Base-by-base conservation (phyloP, 139 green algal genomes). In the Chlamydomonas sp. region DNA sequence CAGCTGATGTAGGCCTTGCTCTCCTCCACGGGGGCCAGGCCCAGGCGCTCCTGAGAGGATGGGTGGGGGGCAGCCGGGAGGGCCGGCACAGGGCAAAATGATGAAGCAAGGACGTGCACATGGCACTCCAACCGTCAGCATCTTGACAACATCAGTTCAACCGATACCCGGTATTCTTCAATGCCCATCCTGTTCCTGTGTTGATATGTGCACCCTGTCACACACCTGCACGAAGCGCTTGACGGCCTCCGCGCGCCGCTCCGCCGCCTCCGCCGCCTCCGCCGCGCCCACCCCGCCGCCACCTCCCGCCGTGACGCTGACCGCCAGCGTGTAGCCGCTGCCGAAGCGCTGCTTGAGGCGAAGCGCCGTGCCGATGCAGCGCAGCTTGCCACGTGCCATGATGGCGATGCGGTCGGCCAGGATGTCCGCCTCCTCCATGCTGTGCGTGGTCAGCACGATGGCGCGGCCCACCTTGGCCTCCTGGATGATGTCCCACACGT, bases 351-450 rank as follows among this genome's bases (percentile, higher is more conserved):
- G 95, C 93, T 99, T 99, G 12, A 99, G 95, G 64, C 97, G 92
- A 72, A 99, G 90, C 16, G 89, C 85, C 83, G 90, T 94, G 59
- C 97, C 97, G 16, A 99, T 75, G 83, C 95, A 97, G 61, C 93
- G 90, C 84, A 99, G 92, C 79, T 90, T 85, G 18, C 98, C 97
- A 14, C 94, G 88, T 4, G 96, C 97, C 96, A 99, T 86, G 93
- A 99, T 98, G 74, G 90, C 97, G 78, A 99, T 96, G 63, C 94
- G 90, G 93, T 98, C 96, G 15, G 95, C 97, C 79, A 99, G 93
- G 49, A 98, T 97, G 90, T 99, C 97, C 8, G 98, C 98, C 97
- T 99, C 97, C 93, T 99, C 97, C 97, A 99, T 99, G 75, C 77
- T 72, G 94, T 99, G 97, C 7, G 97, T 99, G 58, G 97, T 99